These are phyloP conservation scores for Warburgia ugandensis DNA, from an alignment of 164 flowering plant species.

Conservation along the genomic window DNA sequence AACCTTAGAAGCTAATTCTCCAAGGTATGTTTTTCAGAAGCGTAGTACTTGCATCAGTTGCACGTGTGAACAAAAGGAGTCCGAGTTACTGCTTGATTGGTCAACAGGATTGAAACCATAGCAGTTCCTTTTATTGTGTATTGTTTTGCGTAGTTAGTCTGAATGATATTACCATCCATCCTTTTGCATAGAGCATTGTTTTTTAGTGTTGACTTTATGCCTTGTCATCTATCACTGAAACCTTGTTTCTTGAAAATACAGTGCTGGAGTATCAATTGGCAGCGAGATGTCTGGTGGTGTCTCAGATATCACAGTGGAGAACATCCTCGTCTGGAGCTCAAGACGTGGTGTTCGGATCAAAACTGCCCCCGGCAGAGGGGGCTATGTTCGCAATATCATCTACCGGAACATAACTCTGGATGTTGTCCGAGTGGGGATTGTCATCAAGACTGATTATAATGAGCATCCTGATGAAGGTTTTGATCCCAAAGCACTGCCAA, in stretches of 20 bases:
- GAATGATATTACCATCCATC: no score
- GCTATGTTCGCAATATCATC: slow-evolving; percentile 62
- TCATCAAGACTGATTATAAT: slow-evolving; percentile 87
- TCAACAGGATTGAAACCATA: no score
- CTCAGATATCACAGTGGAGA: slow-evolving; percentile 76
- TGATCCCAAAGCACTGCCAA: slow-evolving; percentile 67
- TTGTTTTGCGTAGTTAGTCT: no score
- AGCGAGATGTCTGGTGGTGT: slow-evolving; percentile 99
- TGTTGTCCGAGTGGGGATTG: slow-evolving; percentile 79
- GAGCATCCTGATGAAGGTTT: slow-evolving; percentile 82
- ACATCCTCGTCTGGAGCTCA: slow-evolving; percentile 69
- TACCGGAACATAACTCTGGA: slow-evolving; percentile 71
- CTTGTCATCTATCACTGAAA: neutral
- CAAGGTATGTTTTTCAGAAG: no score
- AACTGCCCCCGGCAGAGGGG: slow-evolving; percentile 88
- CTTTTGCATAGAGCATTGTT: no score
- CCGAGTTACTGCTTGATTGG: no score
- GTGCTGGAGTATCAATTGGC: slow-evolving; percentile 96
- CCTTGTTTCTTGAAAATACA: slow-evolving; percentile 18
- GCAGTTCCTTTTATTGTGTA: no score
- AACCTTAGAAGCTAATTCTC: no score
- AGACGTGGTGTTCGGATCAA: slow-evolving; percentile 87
- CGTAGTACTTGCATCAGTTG: no score
- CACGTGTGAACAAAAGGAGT: no score
- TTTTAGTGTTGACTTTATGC: no score